Evolutionary conservation across 2,329 filamentous ascomycete genomes (phyloP), one percentile per base, ranked within the genome.

Genomic region (Periconia sp.): DNA sequence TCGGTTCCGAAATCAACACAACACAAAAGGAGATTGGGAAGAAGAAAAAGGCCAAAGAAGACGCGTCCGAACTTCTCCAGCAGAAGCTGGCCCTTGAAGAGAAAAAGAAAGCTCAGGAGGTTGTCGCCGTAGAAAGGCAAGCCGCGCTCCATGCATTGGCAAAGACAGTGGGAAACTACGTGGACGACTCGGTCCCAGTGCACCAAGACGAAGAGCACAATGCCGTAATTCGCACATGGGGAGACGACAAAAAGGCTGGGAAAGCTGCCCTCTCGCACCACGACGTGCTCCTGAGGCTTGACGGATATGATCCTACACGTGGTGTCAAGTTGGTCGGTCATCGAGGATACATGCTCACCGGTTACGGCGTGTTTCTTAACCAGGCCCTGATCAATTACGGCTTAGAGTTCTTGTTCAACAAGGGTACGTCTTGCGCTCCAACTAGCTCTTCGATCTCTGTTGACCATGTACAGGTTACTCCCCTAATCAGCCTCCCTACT

Each of bases 311-410:
- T 68, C 88, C 90, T 1, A 90, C 96, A 65, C 86, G 94, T 54
- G 65, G 63, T 23, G 62, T 67, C 53, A 97, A 97, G 78, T 83
- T 97, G 52, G 92, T 95, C 31, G 92, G 94, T 38, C 92, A 97
- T 73, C 82, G 92, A 59, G 92, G 92, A 26, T 97, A 97, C 76
- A 96, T 92, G 74, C 74, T 97, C 62, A 90, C 85, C 44, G 86
- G 87, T 49, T 95, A 92, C 78, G 94, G 92, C 48, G 84, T 96
- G 26, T 92, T 92, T 70, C 78, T 96, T 53, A 96, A 96, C 74
- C 86, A 94, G 68, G 94, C 94, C 1, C 80, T 99, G 37, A 86
- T 96, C 72, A 96, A 96, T 75, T 99, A 97, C 68, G 92, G 92
- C 39, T 78, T 96, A 34, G 87, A 95, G 64, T 97, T 95, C 70